Conservation (phyloP, 257 asterid genomes). For the Mitragyna speciosa region DNA sequence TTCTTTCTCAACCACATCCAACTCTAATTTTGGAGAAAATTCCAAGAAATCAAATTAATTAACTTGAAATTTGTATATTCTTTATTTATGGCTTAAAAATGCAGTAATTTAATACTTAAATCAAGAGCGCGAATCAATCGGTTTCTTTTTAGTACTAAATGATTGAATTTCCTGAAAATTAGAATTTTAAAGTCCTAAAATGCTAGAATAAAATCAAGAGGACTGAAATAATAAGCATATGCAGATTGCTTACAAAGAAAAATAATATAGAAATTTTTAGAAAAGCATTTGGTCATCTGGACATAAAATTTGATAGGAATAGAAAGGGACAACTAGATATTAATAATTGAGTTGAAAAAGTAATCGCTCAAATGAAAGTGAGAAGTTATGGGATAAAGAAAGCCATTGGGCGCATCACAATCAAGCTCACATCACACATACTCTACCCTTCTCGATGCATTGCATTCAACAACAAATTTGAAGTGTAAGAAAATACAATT, state of each 20-base stretch:
- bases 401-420: slow-evolving; percentile 12
- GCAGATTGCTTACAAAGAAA: too few relatives aligned
- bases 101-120: too few relatives aligned
- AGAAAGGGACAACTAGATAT: slow-evolving; percentile 16
- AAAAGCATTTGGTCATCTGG: background rate
- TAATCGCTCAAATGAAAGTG: slow-evolving; percentile 20
- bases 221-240: too few relatives aligned
- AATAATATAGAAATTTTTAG: too few relatives aligned
- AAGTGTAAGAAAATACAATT: background rate
- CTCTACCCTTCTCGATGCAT: background rate
- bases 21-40: too few relatives aligned
- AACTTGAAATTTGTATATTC: too few relatives aligned
- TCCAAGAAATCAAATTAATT: too few relatives aligned
- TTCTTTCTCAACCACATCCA: too few relatives aligned
- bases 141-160: background rate
- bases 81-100: too few relatives aligned
- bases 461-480: slow-evolving; percentile 9
- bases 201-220: background rate
- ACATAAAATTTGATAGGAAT: slow-evolving; percentile 6
- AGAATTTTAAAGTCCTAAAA: background rate
- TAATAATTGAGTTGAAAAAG: slow-evolving; percentile 9
- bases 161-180: background rate
- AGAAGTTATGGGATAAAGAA: slow-evolving; percentile 25
- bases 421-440: slow-evolving; percentile 6
- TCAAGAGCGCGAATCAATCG: too few relatives aligned